Conservation (phyloP, 768 basidiomycete genomes). For the Lactarius hatsudake region DNA sequence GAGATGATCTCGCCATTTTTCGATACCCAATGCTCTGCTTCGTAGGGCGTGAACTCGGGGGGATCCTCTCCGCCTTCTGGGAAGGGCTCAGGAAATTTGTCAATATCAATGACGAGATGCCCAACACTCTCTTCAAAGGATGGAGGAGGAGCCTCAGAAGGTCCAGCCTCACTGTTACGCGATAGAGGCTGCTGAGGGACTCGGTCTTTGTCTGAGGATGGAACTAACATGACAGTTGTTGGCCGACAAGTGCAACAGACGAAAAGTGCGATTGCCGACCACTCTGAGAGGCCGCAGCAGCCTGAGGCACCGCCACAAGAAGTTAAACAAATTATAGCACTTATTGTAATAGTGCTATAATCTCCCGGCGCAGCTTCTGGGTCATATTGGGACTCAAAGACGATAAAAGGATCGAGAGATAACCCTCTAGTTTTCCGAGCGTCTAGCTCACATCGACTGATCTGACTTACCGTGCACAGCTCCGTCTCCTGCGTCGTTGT, state of each 20-base stretch:
- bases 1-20: constrained; percentile 55
- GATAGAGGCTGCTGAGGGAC: neutral
- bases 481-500: neutral
- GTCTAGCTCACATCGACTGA: neutral
- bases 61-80: constrained; percentile 43
- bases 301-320: neutral
- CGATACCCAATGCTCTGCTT: constrained; percentile 56
- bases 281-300: too few species aligned
- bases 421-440: neutral
- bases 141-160: constrained; percentile 19
- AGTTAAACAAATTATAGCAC: too few species aligned
- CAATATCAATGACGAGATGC: constrained; percentile 31
- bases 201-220: neutral
- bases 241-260: neutral
- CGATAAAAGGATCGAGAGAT: constrained; percentile 10
- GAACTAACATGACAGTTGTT: constrained; percentile 1
- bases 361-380: too few species aligned
- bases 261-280: too few species aligned
- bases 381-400: constrained; percentile 5
- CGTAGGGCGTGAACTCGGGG: constrained; percentile 62
- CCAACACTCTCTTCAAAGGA: constrained; percentile 28
- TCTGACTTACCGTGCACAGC: constrained; percentile 8
- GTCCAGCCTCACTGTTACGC: constrained; percentile 9
- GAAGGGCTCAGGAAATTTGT: constrained; percentile 28
- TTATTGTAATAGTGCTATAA: too few species aligned